Base-by-base conservation (phyloP, 345 rosid species). In the Eucalyptus leucophloia region DNA sequence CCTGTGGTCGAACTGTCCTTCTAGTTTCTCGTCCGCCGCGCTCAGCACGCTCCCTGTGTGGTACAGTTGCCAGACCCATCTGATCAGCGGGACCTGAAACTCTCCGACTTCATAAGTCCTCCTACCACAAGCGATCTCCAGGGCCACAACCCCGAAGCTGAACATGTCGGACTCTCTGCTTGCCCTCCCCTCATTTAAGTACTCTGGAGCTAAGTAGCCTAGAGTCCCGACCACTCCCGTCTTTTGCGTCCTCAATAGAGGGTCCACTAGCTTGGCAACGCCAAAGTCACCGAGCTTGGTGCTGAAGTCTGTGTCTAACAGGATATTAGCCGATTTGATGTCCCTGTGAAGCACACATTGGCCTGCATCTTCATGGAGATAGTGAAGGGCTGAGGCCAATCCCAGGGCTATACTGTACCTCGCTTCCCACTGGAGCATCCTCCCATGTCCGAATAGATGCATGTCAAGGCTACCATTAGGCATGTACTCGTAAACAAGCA, bases 381-480 rank as follows among this genome's bases (percentile, higher is more conserved):
- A 90, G 19, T 87, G 89, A 32, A 90, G 87, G 8, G 91, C 89
- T 2, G 89, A 87, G 37, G 89, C 87, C n/a, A 90, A 21, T 9
- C 88, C 89, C 16, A 87, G 83, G 69, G 87, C 91, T 56, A 90
- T 90, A n/a, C n/a, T 88, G 60, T 88, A 83, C 85, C 91, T 83
- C 17, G 9, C 86, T 11, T 58, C 12, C 91, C 91, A 90, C 15
- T 26, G 19, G 28, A 90, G 42, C 23, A 80, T 58, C 14, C 53
- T 65, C 32, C 86, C 45, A 45, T 62, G 58, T 7, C 86, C 34
- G 82, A 93, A 93, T 19, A 93, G 90, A 90, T 91, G 93, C 53
- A 86, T 90, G 85, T 92, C 93, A 50, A 93, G 90, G 93, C 93
- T 92, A 49, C 93, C 94, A 65, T 88, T 93, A 81, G 91, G 92